Evolutionary conservation across 495 filamentous ascomycete species (phyloP), one percentile per base, ranked within the genome.

Genomic region (Cryomyces minteri): DNA sequence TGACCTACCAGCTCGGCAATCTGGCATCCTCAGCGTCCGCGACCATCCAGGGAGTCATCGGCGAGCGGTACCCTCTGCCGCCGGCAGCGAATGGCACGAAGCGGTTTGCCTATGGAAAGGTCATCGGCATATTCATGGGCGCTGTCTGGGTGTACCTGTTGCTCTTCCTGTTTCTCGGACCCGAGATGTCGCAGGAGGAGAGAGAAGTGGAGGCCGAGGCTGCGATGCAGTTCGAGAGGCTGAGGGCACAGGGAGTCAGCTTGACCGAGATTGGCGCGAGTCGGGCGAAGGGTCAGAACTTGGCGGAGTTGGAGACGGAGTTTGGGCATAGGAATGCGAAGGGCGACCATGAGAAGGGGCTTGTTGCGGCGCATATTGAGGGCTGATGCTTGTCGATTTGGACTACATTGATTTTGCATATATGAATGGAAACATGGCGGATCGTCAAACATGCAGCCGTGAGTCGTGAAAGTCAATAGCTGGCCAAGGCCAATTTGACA

Each of bases 1-100:
- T 63, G 33, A 61, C 54, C 10, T 65, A 64, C 41, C 59, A 67
- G 49, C 55, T 65, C 14, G 63, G 61, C 18, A 64, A 64, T 37
- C 50, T 64, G 9, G 59, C 54, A 5, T 61, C 63, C 4, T 58
- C 57, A 0, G 59, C 62, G 6, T 56, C 62, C 4, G 56, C 59
- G 0, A 67, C 63, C 0, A 67, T 67, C 31, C 55, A 66, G 39
- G 53, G 54, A 6, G 56, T 54, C 9, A 62, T 66, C 40, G 66
- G 62, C 1, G 51, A 62, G 43, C 48, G 55, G 8, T 67, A 57
- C 44, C 60, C 60, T 0, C 47, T 67, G 4, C 45, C 56, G 6
- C 44, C 54, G 0, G 43, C 46, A 6, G 34, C 51, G 5, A 39
- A 46, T 31, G 61, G 56, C 0, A 54, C 47, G 10, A 51, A 53